Evolutionary conservation across 371 early-diverging fungal species (phyloP).

Genomic region (Mucor saturninus): DNA sequence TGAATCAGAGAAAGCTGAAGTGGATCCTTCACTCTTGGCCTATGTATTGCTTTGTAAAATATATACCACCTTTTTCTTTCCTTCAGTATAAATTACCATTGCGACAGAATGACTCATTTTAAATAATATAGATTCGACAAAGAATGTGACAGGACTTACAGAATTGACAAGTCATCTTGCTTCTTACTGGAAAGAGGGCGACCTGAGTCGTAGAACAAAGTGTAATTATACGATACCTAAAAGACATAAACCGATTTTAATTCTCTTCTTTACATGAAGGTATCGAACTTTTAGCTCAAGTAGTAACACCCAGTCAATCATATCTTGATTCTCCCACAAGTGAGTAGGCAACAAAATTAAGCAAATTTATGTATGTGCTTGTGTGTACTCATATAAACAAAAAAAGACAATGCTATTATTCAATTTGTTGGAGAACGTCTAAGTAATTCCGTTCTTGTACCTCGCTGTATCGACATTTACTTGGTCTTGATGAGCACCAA

Average conservation of each 20-base stretch:
- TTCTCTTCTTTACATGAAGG: slow-evolving; percentile 16
- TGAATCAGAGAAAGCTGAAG: slow-evolving; percentile 29
- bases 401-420: slow-evolving; percentile 22
- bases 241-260: background rate
- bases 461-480: slow-evolving; percentile 25
- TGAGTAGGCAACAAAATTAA: slow-evolving; percentile 14
- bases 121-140: slow-evolving; percentile 22
- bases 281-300: slow-evolving; percentile 34
- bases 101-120: background rate
- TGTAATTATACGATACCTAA: slow-evolving; percentile 9
- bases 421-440: slow-evolving; percentile 15
- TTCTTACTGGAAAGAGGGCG: slow-evolving; percentile 20
- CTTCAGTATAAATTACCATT: background rate
- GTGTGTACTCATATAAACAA: background rate
- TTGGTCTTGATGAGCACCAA: slow-evolving; percentile 16
- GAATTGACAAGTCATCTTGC: slow-evolving; percentile 20
- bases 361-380: background rate
- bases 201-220: slow-evolving; percentile 13
- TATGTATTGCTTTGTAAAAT: slow-evolving; percentile 36
- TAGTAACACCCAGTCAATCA: slow-evolving; percentile 33
- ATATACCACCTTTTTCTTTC: background rate
- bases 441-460: slow-evolving; percentile 1
- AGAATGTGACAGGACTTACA: slow-evolving; percentile 24
- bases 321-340: slow-evolving; percentile 27
- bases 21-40: slow-evolving; percentile 40